Evolutionary conservation across 257 asterid species (phyloP).

Genomic region (Henckelia pumila): DNA sequence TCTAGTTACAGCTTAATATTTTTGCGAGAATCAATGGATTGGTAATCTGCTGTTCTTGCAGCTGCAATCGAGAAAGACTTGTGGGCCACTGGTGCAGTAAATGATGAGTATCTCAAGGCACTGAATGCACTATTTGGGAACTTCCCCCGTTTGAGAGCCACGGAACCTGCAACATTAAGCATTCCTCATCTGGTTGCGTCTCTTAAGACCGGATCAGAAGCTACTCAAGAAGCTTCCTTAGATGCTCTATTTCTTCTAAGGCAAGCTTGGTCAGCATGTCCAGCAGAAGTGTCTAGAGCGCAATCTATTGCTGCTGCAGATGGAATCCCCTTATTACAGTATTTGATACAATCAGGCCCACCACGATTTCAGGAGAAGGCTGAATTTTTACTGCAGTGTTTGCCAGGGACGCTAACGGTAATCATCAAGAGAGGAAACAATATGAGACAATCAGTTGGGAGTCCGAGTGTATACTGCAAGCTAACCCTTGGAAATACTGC

Average conservation of each 20-base stretch:
- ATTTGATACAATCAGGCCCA: conserved; percentile 93
- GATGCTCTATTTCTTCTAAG: conserved; percentile 88
- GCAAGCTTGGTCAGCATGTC: conserved; percentile 99
- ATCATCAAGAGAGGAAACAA: conserved; percentile 88
- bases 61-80: conserved; percentile 96
- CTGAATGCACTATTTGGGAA: conserved; percentile 87
- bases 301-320: conserved; percentile 98
- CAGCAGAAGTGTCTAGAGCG: conserved; percentile 97
- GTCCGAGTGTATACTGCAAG: conserved; percentile 90
- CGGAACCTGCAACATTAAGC: conserved; percentile 94
- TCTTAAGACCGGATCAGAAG: conserved; percentile 91
- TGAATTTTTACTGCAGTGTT: conserved; percentile 86
- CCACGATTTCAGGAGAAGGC: conserved; percentile 97
- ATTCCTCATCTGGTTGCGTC: conserved; percentile 95
- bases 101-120: conserved; percentile 92
- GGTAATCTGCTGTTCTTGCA: conserved; percentile 29
- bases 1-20: background rate
- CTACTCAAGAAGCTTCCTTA: conserved; percentile 97
- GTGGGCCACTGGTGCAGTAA: conserved; percentile 91
- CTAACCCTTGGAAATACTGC: conserved; percentile 92
- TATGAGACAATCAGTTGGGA: conserved; percentile 98
- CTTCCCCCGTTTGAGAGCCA: conserved; percentile 92
- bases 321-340: conserved; percentile 85
- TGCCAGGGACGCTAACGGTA: conserved; percentile 87
- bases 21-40: conserved; percentile 3